Base-by-base conservation (phyloP, 1,139 yeast species). In the Casaregolazyma lundiana region DNA sequence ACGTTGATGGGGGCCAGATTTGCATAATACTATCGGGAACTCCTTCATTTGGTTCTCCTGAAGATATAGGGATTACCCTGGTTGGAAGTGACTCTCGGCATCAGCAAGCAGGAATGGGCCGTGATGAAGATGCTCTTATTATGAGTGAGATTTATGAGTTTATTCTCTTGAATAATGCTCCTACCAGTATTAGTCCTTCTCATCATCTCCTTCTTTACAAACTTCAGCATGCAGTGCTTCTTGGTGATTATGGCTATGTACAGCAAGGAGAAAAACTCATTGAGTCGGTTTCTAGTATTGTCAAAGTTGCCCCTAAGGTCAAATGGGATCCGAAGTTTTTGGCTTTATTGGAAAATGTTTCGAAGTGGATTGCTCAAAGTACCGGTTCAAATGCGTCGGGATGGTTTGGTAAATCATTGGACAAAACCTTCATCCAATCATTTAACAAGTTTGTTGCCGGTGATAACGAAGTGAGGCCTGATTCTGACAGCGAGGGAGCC, bases 361-460 rank as follows among this genome's bases (percentile, higher is more conserved):
- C 49, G 22, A 54, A 56, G 30, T 52, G 63, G 32, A 50, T 59
- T 9, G 51, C 53, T 44, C 45, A 40, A 24, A 32, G 48, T 13
- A 60, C 56, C 17, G 84, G 57, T 53, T 78, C 50, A 3, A 37
- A 77, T 4, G 32, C 77, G 73, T 18, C 72, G 43, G 71, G 82
- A 1, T 81, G 88, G 87, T 74, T 81, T 54, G 67, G 77, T 35
- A 80, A 77, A 70, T 85, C 84, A 56, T 70, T 89, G 50, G 95
- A 89, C 58, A 84, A 80, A 59, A 82, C 89, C 50, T 71, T 89
- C 51, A 95, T 88, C 62, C 80, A 78, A 57, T 76, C 82, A n/a
- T 78, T 82, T 60, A 80, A 78, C 58, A 88, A 88, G 63, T 87
- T 90, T 62, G 92, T 92, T 53, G 87, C 96, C 2, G 98, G 97